Base-by-base conservation (phyloP, 805 yeast genomes). In the Candida caryicola region DNA sequence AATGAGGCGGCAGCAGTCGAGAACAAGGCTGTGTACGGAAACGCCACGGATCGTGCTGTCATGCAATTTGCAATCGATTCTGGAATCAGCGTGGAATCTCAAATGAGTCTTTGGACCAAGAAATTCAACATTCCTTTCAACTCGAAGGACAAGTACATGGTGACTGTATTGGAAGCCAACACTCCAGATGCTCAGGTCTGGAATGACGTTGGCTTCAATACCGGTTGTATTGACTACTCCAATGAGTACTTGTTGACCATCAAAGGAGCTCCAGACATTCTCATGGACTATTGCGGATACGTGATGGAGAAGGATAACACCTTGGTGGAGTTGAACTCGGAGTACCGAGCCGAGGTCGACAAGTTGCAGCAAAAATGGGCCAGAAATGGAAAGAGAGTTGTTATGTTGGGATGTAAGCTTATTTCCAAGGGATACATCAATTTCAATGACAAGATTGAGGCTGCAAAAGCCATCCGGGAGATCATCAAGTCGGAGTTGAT, bases 21-120 rank as follows among this genome's bases (percentile, higher is more conserved):
- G 28, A 14, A 54, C 50, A 37, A 52, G 59, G 32, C 49, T 39
- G 46, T 60, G 34, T 54, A 48, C 14, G 78, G 77, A 12, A 73
- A 74, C 54, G 77, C 78, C 15, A 74, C 79, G 7, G 74, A 74
- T 45, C 60, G 61, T 37, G 72, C 77, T 13, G 45, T 71, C 17
- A 64, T 61, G 23, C 49, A 62, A 30, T 70, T 64, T 47, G 64
- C 67, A 9, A 60, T 32, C 45, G 18, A 43, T 44, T 43, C 48
- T 38, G 9, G 45, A 39, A 21, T 31, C 4, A 13, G 27, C 6
- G 41, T 29, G 14, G 19, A 35, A 35, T 18, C 49, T 37, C 21
- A 33, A 29, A 31, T 27, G 27, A 31, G 18, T 10, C 43, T 33
- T 10, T 64, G 62, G 66, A 39, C 9, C 7, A 51, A 51, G 40